Evolutionary conservation across 495 filamentous ascomycete genomes (phyloP), one percentile per base, ranked within the genome.

Genomic region (Polyplosphaeria fusca): DNA sequence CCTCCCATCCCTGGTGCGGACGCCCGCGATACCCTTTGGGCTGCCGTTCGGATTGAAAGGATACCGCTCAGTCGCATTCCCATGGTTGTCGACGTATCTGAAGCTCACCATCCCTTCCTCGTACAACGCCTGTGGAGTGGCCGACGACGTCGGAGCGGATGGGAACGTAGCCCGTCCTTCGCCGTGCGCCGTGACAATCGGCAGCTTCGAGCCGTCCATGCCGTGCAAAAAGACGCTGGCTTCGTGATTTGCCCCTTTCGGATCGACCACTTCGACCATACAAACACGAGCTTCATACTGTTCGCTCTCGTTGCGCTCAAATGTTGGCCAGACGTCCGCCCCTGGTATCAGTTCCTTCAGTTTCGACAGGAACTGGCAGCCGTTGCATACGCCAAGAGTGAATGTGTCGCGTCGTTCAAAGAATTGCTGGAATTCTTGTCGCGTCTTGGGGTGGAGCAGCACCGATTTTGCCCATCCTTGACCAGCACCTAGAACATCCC

Each of bases 381-480:
- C 93, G 69, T 98, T 98, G 80, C 93, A 97, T 22, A 97, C 92
- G 47, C 94, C 93, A 0, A 98, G 79, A 5, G 88, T 81, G 72
- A 98, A 98, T 7, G 93, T 96, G 60, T 96, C 87, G 28, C 82
- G 80, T 30, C 94, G 82, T 67, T 85, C 80, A 72, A 98, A 97
- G 82, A 98, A 98, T 5, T 68, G 67, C 60, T 86, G 72, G 74
- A 97, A 95, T 61, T 91, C 85, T 42, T 73, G 74, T 26, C 90
- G 82, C 2, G 87, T 84, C 53, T 84, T 82, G 19, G 85, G 79
- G 72, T 96, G 87, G 59, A 92, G 79, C 5, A 96, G 80, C 32
- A 97, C 90, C 3, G 86, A 90, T 68, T 91, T 91, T n/a, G 94
- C 91, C 93, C 93, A 98, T 44, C 94, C 93, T 62, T 87, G 86